Base-by-base conservation (phyloP, 2,329 filamentous ascomycete species). In the Atkinsonella texensis region DNA sequence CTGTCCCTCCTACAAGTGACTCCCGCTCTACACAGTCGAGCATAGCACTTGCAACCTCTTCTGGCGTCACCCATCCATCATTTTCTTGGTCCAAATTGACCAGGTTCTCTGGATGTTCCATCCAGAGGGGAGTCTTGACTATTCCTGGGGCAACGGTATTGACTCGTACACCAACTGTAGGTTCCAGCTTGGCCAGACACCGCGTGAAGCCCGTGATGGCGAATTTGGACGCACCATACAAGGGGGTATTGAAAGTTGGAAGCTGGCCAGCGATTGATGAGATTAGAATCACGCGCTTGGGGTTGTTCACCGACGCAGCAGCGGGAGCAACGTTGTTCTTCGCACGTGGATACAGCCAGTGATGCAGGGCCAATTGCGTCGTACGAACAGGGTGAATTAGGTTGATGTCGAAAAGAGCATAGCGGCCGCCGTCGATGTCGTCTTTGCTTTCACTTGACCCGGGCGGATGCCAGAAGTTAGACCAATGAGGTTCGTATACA, bases 61-160 rank as follows among this genome's bases (percentile, higher is more conserved):
- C 55, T 0, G 72, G 67, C 0, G 67, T 69, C 1, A 72, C 66
- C 70, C 71, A 75, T 0, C 53, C 61, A 50, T 72, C 70, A 23
- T 58, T 53, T 3, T 52, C 53, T 28, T 60, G 50, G 7, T 71
- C 61, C 0, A 75, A 53, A 39, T 63, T 63, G 15, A 58, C 57
- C 17, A 73, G 53, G 55, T 73, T 75, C 55, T 74, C 71, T 0
- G 70, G 67, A 38, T 72, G 54, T 1, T 74, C 72, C 0, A 61
- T 67, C 70, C 72, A 74, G 3, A 76, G 53, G 2, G 73, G 73
- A 1, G 74, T 75, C 8, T 62, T 58, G 0, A 75, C 68, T 1
- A 73, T 48, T 0, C 70, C 72, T 0, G 73, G 74, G 0, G 72
- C 71, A 0, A 75, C 69, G 0, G 67, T 71, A 46, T 62, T 70